Conservation (phyloP, 495 filamentous ascomycete genomes). For the Sabuloglossum arenarium region DNA sequence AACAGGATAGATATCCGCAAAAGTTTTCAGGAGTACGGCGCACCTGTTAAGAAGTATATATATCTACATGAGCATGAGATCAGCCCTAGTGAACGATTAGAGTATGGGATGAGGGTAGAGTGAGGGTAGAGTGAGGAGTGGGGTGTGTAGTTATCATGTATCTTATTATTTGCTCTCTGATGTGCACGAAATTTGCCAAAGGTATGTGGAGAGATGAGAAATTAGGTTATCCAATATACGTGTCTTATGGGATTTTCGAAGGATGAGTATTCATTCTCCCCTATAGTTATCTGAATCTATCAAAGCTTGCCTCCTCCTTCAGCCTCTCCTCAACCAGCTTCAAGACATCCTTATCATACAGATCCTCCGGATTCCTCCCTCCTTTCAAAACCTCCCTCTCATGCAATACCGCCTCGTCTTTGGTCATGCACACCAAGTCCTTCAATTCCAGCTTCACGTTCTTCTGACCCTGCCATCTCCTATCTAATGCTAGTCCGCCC, state of each 20-base stretch:
- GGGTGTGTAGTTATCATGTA: too few species aligned
- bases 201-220: too few species aligned
- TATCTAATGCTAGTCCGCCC: constrained; percentile 24
- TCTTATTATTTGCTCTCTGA: too few species aligned
- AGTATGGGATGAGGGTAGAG: too few species aligned
- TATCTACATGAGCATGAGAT: too few species aligned
- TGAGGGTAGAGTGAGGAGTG: too few species aligned
- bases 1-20: too few species aligned
- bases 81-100: too few species aligned
- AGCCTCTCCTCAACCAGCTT: constrained; percentile 39
- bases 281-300: constrained; percentile 23
- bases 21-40: too few species aligned
- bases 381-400: constrained; percentile 61
- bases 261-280: background rate
- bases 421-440: constrained; percentile 88
- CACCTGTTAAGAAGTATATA: too few species aligned
- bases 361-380: constrained; percentile 39
- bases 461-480: constrained; percentile 39
- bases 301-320: constrained; percentile 37
- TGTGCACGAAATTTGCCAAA: too few species aligned
- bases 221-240: background rate
- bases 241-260: background rate
- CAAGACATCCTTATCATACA: constrained; percentile 47
- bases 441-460: constrained; percentile 37
- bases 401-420: constrained; percentile 71